Evolutionary conservation across 176 grass and related monocot genomes (phyloP).

Genomic region (Urochloa ruziziensis): DNA sequence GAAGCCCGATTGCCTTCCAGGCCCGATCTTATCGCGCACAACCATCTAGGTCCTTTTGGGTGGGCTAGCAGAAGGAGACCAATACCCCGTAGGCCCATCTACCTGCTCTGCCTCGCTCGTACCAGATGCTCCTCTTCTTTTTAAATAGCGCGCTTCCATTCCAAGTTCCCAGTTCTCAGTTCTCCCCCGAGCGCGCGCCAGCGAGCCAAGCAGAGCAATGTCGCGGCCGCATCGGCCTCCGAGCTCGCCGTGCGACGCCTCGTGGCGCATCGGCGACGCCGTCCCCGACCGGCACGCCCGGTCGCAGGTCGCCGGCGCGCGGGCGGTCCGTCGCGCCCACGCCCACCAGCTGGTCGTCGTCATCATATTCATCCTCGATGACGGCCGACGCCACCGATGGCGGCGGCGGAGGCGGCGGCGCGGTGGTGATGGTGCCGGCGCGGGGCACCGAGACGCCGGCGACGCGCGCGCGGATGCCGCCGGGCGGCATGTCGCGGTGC

Average conservation of each 20-base stretch:
- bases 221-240: not conserved
- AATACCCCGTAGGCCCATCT: not conserved
- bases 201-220: not conserved
- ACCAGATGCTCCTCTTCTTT: not conserved
- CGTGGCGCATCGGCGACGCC: not conserved
- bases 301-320: not conserved
- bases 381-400: not conserved
- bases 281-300: not conserved
- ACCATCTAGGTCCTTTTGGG: too few relatives aligned
- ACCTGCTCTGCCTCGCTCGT: not conserved
- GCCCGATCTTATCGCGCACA: too few relatives aligned
- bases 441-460: constrained; percentile 12
- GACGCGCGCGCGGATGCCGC: not conserved
- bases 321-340: not conserved
- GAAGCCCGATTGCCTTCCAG: too few relatives aligned
- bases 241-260: constrained; percentile 23
- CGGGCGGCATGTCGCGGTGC: not conserved
- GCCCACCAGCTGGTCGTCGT: not conserved
- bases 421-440: not conserved
- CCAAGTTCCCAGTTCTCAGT: too few relatives aligned
- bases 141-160: not conserved
- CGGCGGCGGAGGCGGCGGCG: too few relatives aligned
- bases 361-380: not conserved
- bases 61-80: not conserved
- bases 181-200: not conserved